Evolutionary conservation across 257 asterid genomes (phyloP).

Genomic region (Solanum pennellii): DNA sequence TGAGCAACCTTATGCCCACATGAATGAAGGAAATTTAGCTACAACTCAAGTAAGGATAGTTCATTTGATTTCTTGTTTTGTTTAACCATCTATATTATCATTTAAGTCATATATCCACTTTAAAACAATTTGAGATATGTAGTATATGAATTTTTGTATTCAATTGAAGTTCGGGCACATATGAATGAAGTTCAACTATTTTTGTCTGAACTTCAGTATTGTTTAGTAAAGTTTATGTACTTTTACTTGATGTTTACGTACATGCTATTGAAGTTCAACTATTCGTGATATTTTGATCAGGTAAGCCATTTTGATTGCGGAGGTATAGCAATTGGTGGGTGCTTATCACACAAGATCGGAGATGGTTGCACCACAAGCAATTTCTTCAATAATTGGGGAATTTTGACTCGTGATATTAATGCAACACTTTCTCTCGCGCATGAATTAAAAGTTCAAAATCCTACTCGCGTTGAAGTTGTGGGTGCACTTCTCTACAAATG

Average conservation of each 20-base stretch:
- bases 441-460: not conserved
- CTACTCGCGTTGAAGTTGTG: not conserved
- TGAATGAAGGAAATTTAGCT: not conserved
- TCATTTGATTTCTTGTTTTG: not conserved
- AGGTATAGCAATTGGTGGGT: no score
- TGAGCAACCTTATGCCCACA: not conserved
- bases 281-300: no score
- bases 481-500: not conserved
- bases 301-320: no score
- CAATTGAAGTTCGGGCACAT: no score
- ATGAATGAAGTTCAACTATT: no score
- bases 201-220: no score
- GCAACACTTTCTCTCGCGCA: not conserved
- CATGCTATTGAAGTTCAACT: not conserved
- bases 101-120: not conserved
- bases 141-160: no score
- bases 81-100: not conserved
- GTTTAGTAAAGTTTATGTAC: not conserved
- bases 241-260: no score
- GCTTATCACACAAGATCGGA: no score
- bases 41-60: not conserved
- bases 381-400: no score
- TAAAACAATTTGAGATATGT: no score
- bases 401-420: not conserved
- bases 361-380: no score